Conservation (phyloP, 2,329 filamentous ascomycete genomes). For the Helotiales sp. region DNA sequence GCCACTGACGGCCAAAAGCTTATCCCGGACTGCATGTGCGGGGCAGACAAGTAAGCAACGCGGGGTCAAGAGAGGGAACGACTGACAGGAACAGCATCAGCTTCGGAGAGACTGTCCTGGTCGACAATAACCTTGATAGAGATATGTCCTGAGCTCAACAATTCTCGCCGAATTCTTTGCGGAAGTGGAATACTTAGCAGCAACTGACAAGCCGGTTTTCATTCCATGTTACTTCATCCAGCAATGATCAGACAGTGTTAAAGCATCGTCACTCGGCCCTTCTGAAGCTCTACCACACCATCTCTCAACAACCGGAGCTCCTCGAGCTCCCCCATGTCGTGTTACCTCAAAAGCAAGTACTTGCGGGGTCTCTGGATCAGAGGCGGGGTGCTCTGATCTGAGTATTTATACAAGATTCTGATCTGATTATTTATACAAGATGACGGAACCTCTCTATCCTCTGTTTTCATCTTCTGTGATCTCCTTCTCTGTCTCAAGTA, state of each 20-base stretch:
- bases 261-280: neutral
- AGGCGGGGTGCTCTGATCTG: neutral
- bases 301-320: neutral
- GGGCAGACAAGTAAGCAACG: neutral
- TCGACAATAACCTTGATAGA: neutral
- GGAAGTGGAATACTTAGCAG: neutral
- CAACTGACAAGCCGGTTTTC: neutral
- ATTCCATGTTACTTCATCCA: neutral
- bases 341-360: neutral
- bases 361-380: constrained; percentile 3
- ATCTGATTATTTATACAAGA: constrained; percentile 12
- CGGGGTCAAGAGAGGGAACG: constrained; percentile 2
- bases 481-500: constrained; percentile 1
- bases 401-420: constrained; percentile 16
- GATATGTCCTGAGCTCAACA: neutral
- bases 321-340: neutral
- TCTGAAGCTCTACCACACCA: neutral
- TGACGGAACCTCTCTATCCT: neutral
- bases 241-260: constrained; percentile 2
- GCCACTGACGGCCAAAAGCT: constrained; percentile 3
- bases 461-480: neutral
- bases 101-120: neutral
- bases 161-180: neutral
- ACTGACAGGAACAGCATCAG: constrained; percentile 7
- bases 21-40: neutral